Percentiles rank a stretch among this genome's conserved stretches.
Evolutionary conservation across 2,329 filamentous ascomycete species (phyloP).

Genomic region (Monosporascus sp.): DNA sequence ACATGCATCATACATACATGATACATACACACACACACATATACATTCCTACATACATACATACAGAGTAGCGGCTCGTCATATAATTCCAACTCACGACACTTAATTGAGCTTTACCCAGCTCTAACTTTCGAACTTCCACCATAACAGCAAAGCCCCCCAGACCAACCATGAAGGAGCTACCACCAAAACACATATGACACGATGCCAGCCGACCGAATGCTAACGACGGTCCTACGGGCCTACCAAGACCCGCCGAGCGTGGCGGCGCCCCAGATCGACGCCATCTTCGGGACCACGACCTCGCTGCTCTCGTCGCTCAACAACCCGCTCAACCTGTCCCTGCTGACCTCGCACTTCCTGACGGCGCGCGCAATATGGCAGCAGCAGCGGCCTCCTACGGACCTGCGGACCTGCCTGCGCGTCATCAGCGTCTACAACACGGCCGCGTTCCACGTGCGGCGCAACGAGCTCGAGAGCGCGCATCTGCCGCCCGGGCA

Average conservation of each 20-base stretch:
- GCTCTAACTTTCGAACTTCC: no score
- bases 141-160: no score
- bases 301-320: slow-evolving; percentile 63
- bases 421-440: slow-evolving; percentile 69
- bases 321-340: slow-evolving; percentile 70
- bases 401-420: slow-evolving; percentile 55
- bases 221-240: slow-evolving; percentile 63
- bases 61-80: no score
- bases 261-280: slow-evolving; percentile 35
- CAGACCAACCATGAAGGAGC: no score
- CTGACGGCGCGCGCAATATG: slow-evolving; percentile 69
- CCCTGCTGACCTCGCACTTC: slow-evolving; percentile 67
- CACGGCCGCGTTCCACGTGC: slow-evolving; percentile 55
- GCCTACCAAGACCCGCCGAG: slow-evolving; percentile 51
- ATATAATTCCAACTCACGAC: no score
- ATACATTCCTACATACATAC: no score
- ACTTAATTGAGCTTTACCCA: no score
- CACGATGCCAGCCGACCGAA: slow-evolving; percentile 60
- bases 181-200: no score
- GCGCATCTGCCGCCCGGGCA: slow-evolving; percentile 20
- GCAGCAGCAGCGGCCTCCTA: slow-evolving; percentile 28
- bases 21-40: background rate
- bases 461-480: slow-evolving; percentile 42
- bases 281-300: slow-evolving; percentile 61
- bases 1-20: background rate